These are phyloP conservation scores for Sanghuangporus weigelae DNA, from an alignment of 1,284 basidiomycete genomes.

Conservation along the genomic window DNA sequence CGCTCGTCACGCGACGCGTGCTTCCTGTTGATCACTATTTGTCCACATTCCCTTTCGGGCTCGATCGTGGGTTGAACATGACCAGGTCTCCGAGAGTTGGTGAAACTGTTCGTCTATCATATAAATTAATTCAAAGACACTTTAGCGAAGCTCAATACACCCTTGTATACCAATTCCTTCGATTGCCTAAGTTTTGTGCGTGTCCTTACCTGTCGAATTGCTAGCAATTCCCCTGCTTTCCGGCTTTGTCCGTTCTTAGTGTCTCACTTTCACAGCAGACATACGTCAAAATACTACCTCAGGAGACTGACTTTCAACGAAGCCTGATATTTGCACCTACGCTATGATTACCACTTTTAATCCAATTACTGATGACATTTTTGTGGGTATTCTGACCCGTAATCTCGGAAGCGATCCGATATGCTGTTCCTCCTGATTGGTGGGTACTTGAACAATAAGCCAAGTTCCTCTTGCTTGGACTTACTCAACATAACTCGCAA, in stretches of 20 bases:
- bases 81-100: neutral
- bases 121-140: neutral
- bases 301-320: neutral
- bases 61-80: neutral
- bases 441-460: neutral
- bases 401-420: neutral
- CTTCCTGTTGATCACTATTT: neutral
- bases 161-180: neutral
- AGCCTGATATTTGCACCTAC: neutral
- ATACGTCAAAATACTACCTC: neutral
- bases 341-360: neutral
- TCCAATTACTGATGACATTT: neutral
- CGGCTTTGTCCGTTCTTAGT: neutral
- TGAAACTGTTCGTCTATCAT: neutral
- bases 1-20: neutral
- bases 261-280: neutral
- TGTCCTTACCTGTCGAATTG: neutral
- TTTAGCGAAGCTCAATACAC: neutral
- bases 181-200: neutral
- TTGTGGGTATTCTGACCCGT: neutral
- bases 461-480: neutral
- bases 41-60: neutral
- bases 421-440: neutral
- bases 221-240: neutral
- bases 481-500: neutral